These are phyloP conservation scores for Chamaecyparis obtusa DNA, from an alignment of 75 land plant species.

Conservation along the genomic window DNA sequence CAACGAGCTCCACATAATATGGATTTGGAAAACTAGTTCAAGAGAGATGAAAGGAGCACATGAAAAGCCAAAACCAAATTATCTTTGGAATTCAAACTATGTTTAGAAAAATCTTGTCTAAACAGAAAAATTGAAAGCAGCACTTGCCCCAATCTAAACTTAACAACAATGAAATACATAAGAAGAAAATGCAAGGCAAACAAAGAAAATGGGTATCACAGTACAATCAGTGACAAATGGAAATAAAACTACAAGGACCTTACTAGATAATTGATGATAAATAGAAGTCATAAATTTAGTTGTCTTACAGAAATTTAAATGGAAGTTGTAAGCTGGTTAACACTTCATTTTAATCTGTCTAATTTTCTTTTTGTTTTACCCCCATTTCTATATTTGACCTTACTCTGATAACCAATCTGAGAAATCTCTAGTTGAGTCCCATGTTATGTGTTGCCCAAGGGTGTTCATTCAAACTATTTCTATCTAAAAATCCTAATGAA, in stretches of 20 bases:
- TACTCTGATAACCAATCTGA: too few species aligned
- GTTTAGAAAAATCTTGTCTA: neutral
- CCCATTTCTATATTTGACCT: too few species aligned
- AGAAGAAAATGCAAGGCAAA: neutral
- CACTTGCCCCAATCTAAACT: neutral
- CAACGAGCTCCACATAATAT: neutral
- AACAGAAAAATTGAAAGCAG: neutral
- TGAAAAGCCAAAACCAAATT: neutral
- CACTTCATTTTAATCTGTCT: too few species aligned
- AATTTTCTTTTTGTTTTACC: too few species aligned
- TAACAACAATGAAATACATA: neutral
- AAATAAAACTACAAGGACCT: neutral
- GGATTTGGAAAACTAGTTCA: neutral
- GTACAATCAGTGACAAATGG: neutral
- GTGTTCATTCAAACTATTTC: too few species aligned
- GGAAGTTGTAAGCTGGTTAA: too few species aligned
- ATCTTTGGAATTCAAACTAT: neutral
- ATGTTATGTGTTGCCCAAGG: too few species aligned
- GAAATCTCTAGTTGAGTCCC: too few species aligned
- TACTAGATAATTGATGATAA: neutral
- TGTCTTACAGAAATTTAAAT: neutral
- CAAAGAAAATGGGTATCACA: neutral
- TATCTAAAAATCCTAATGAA: too few species aligned
- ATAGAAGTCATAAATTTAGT: neutral
- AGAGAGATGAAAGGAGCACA: neutral